Conservation (phyloP, 352 stramenopile species). For the Globisporangium nunn region DNA sequence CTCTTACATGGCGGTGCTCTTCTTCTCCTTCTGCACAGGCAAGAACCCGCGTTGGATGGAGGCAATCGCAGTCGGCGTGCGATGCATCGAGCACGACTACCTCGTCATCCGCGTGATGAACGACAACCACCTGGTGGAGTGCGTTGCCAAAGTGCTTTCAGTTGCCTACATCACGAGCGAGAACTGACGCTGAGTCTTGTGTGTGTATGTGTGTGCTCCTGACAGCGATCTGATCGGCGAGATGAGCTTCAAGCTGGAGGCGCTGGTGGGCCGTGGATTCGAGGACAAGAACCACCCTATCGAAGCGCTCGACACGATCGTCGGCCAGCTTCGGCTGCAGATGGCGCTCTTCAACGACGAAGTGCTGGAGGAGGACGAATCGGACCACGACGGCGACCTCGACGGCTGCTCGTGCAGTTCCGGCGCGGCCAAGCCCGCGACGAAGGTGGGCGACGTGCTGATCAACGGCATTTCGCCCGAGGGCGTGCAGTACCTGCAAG, state of each 20-base stretch:
- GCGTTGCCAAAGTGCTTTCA: slow-evolving; percentile 10
- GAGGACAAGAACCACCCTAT: slow-evolving; percentile 71
- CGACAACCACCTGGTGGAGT: slow-evolving; percentile 75
- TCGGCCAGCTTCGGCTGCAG: slow-evolving; percentile 65
- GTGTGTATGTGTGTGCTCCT: not conserved
- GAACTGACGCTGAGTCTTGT: not conserved
- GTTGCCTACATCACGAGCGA: not conserved
- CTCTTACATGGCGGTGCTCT: not conserved
- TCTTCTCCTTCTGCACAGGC: slow-evolving; percentile 14
- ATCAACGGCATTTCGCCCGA: slow-evolving; percentile 68
- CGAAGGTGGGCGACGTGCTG: slow-evolving; percentile 66
- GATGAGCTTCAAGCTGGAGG: slow-evolving; percentile 55
- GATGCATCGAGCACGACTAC: slow-evolving; percentile 77
- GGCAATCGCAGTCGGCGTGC: slow-evolving; percentile 42
- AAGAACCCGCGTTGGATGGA: slow-evolving; percentile 79
- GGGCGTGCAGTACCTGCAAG: slow-evolving; percentile 64
- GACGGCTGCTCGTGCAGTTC: slow-evolving; percentile 51
- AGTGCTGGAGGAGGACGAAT: slow-evolving; percentile 55
- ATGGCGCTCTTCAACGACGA: slow-evolving; percentile 76
- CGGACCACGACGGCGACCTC: slow-evolving; percentile 41
- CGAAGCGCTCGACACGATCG: slow-evolving; percentile 69
- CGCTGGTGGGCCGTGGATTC: slow-evolving; percentile 55
- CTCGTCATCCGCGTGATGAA: slow-evolving; percentile 78
- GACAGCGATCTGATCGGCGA: slow-evolving; percentile 62
- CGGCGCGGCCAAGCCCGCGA: slow-evolving; percentile 36